Evolutionary conservation across 2,329 filamentous ascomycete species (phyloP).

Genomic region (Huntiella moniliformis): DNA sequence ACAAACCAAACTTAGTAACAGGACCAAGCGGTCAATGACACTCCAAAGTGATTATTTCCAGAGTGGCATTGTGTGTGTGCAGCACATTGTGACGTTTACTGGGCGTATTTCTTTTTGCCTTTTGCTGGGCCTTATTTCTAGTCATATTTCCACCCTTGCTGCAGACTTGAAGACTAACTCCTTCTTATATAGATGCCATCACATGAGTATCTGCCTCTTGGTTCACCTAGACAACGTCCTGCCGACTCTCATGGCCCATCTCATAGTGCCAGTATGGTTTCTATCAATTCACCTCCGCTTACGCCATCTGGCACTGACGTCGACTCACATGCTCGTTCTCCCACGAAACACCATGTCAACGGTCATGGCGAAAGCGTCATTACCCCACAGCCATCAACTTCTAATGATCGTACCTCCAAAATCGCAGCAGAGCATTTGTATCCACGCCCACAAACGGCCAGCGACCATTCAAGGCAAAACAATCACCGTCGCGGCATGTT

Average conservation of each 20-base stretch:
- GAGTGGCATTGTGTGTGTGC: too few species aligned
- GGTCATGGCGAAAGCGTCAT: conserved; percentile 27
- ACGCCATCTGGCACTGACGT: conserved; percentile 60
- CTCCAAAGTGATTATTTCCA: too few species aligned
- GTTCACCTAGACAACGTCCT: conserved; percentile 6
- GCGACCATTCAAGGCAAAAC: conserved; percentile 12
- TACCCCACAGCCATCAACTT: conserved; percentile 47
- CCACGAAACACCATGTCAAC: neutral
- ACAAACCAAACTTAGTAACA: too few species aligned
- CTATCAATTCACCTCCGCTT: conserved; percentile 72
- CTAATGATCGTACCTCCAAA: conserved; percentile 30
- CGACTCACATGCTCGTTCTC: conserved; percentile 15
- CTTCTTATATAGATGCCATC: conserved; percentile 6
- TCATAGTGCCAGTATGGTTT: conserved; percentile 29
- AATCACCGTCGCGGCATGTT: conserved; percentile 37
- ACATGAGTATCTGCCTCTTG: conserved; percentile 9
- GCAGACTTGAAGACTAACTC: neutral
- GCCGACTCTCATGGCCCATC: conserved; percentile 1
- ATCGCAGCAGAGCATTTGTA: conserved; percentile 22
- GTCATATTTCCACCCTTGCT: too few species aligned
- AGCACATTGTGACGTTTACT: too few species aligned
- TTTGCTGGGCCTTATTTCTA: too few species aligned
- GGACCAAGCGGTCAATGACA: too few species aligned
- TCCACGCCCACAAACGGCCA: conserved; percentile 4
- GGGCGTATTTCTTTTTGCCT: too few species aligned